These are phyloP conservation scores for Ilyonectria robusta DNA, from an alignment of 2,329 filamentous ascomycete species.

Conservation along the genomic window DNA sequence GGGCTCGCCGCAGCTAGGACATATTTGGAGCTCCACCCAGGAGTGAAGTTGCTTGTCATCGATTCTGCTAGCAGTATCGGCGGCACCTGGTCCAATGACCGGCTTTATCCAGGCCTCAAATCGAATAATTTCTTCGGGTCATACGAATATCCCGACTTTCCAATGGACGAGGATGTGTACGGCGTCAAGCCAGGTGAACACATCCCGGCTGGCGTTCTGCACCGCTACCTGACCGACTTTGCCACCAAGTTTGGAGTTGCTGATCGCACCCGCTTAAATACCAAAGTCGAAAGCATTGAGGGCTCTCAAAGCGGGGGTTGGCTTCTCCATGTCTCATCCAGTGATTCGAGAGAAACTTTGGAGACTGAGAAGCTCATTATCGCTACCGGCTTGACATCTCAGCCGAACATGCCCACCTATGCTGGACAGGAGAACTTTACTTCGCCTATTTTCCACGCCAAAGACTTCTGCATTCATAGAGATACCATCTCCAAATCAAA, in stretches of 20 bases:
- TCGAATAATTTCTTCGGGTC: constrained; percentile 74
- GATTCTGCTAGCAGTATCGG: constrained; percentile 65
- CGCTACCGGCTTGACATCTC: constrained; percentile 63
- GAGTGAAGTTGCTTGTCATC: constrained; percentile 62
- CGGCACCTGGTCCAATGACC: constrained; percentile 71
- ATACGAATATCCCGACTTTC: constrained; percentile 75
- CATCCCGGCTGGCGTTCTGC: constrained; percentile 53
- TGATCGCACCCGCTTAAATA: constrained; percentile 61
- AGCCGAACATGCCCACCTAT: constrained; percentile 57
- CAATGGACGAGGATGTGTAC: constrained; percentile 64
- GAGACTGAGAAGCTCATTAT: constrained; percentile 58
- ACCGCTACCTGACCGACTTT: constrained; percentile 53
- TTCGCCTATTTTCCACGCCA: constrained; percentile 58
- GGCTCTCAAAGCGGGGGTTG: constrained; percentile 30
- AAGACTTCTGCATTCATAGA: constrained; percentile 54
- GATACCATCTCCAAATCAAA: constrained; percentile 49
- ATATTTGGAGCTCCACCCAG: constrained; percentile 64
- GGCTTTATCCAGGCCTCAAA: constrained; percentile 71
- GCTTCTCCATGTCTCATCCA: constrained; percentile 18
- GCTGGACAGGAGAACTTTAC: constrained; percentile 54
- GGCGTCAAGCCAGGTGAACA: constrained; percentile 51
- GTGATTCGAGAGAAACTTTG: constrained; percentile 21
- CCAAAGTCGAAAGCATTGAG: constrained; percentile 61
- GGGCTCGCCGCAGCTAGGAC: constrained; percentile 67
- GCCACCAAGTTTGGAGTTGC: constrained; percentile 62